Evolutionary conservation across 2,329 filamentous ascomycete species (phyloP), one percentile per base, ranked within the genome.

Genomic region (Chaetomium sp.): DNA sequence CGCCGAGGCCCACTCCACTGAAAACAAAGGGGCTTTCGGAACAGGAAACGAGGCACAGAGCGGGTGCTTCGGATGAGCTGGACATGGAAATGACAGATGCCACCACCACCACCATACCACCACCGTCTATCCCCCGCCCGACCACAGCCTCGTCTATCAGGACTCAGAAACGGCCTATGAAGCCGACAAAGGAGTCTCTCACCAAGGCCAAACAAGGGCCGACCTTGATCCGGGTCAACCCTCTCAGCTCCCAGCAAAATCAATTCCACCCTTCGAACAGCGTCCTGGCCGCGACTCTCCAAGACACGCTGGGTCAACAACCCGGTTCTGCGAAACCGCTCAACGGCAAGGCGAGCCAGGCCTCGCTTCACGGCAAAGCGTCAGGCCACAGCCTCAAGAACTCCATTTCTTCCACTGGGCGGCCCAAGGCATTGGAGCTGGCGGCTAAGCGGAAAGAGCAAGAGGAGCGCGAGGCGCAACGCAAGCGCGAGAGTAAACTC

Each of bases 401-500:
- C 71, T 87, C 86, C 7, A 80, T 81, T 7, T 86, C 87, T n/a
- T 83, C 87, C 35, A 82, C 81, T n/a, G 81, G 84, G 2, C 87
- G 88, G 59, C 85, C 88, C 0, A 91, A 90, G 74, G 89, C 90
- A 1, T 80, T 93, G 25, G 87, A 93, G 61, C 82, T 90, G 56
- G 91, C 90, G 2, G 90, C 91, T 47, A 89, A 88, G 73, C 93
- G 93, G 76, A 94, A 90, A 74, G 92, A 96, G 75, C 89, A 88
- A 74, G 93, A 96, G 71, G 92, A 96, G 74, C 87, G 88, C 56
- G 91, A 93, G 69, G 86, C 87, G 16, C 88, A 93, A 72, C 87
- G 89, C 57, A 94, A 92, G 73, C 88, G 89, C 9, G 91, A 96
- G 23, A 88, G 90, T 45, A 97, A 96, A 77, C 85, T 88, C 19